Conservation (phyloP, 2,329 filamentous ascomycete species). For the Emergomyces pasteurianus region DNA sequence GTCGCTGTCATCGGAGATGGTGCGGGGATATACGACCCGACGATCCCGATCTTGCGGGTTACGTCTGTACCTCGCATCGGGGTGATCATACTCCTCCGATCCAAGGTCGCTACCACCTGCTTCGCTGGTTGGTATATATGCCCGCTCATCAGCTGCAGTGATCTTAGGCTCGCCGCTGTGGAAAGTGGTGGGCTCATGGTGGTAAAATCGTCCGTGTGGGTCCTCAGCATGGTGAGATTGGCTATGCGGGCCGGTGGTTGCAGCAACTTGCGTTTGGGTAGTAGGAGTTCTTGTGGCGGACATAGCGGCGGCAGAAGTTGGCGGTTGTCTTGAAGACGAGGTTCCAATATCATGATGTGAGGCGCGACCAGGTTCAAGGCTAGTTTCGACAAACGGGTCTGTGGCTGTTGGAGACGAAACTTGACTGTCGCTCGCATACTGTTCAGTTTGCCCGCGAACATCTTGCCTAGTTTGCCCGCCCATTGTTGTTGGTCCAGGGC, state of each 20-base stretch:
- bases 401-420: conserved; percentile 45
- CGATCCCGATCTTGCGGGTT: conserved; percentile 45
- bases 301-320: conserved; percentile 18
- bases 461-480: conserved; percentile 19
- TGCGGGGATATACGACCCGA: conserved; percentile 43
- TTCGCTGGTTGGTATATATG: conserved; percentile 37
- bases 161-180: conserved; percentile 26
- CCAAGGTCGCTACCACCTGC: conserved; percentile 46
- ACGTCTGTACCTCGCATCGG: conserved; percentile 47
- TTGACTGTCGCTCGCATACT: conserved; percentile 40
- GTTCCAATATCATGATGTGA: conserved; percentile 27
- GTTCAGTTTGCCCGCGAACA: conserved; percentile 28
- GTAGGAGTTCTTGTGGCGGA: conserved; percentile 16
- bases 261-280: conserved; percentile 8
- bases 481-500: conserved; percentile 20
- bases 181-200: conserved; percentile 24
- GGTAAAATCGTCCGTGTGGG: conserved; percentile 25
- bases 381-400: conserved; percentile 49
- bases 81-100: conserved; percentile 60
- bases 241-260: conserved; percentile 24
- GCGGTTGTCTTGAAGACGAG: conserved; percentile 20
- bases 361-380: conserved; percentile 19
- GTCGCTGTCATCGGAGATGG: conserved; percentile 39
- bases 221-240: conserved; percentile 23
- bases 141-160: conserved; percentile 35